Evolutionary conservation across 1,284 basidiomycete genomes (phyloP).

Genomic region (Rhizoctonia solani): DNA sequence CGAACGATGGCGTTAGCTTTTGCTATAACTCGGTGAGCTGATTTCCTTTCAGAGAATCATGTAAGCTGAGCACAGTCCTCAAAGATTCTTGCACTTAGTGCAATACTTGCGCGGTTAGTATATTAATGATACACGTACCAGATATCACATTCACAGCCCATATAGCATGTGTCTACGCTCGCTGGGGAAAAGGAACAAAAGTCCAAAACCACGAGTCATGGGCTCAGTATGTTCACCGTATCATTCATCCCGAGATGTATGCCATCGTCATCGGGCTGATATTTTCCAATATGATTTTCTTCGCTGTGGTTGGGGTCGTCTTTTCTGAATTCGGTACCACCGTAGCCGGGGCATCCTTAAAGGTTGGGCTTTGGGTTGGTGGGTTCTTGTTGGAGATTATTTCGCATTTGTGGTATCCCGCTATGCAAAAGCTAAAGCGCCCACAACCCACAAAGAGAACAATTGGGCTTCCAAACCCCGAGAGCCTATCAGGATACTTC

Average conservation of each 20-base stretch:
- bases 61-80: no score
- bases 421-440: no score
- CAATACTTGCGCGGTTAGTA: slow-evolving; percentile 10
- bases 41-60: background rate
- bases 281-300: background rate
- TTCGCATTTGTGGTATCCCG: background rate
- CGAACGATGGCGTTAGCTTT: background rate
- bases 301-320: background rate
- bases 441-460: no score
- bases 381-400: background rate
- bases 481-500: background rate
- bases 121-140: no score
- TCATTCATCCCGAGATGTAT: no score
- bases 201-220: no score
- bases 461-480: background rate
- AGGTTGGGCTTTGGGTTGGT: background rate
- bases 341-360: background rate
- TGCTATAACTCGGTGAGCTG: slow-evolving; percentile 6
- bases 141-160: no score
- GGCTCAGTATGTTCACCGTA: no score
- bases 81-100: no score
- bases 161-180: background rate
- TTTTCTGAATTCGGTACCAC: background rate
- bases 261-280: no score
- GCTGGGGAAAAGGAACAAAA: no score